phyloP scores from a whole-genome alignment of 148 eudicot species.

The Heliamphora exappendiculata region DNA sequence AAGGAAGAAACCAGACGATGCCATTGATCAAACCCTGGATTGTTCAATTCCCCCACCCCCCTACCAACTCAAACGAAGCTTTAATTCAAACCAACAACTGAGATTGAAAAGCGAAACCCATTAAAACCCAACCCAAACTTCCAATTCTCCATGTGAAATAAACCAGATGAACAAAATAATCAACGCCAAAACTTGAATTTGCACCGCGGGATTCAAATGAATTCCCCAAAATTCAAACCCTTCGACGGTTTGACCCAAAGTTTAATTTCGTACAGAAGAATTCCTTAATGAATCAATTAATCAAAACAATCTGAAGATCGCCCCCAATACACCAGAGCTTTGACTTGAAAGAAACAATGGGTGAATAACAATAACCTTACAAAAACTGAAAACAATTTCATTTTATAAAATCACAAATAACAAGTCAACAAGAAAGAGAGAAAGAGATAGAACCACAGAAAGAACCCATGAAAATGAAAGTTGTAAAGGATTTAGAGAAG shows the following conservation, averaged over 20 bases:
- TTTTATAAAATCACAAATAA: background rate
- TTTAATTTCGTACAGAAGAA: background rate
- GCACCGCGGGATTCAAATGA: background rate
- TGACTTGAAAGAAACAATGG: slow-evolving; percentile 5
- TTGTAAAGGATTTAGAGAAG: slow-evolving; percentile 2
- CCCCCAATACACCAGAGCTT: background rate
- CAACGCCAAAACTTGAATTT: slow-evolving; percentile 6
- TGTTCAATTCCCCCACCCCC: background rate
- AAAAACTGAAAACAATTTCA: slow-evolving; percentile 7
- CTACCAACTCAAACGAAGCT: slow-evolving; percentile 8
- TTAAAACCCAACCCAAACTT: background rate
- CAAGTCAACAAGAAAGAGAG: slow-evolving; percentile 5
- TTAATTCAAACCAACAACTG: background rate
- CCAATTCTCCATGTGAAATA: background rate
- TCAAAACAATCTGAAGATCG: background rate
- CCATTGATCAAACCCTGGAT: slow-evolving; percentile 34
- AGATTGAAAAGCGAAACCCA: background rate
- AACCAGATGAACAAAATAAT: background rate
- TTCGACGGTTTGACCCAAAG: background rate
- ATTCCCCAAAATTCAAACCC: slow-evolving; percentile 10
- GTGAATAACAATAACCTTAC: background rate
- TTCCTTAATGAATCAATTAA: background rate
- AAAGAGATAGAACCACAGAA: slow-evolving; percentile 5
- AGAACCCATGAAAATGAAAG: background rate
- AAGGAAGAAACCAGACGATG: slow-evolving; percentile 63